These are phyloP conservation scores for Vickermania ingenoplastis DNA, from an alignment of 208 protist species.

Conservation along the genomic window DNA sequence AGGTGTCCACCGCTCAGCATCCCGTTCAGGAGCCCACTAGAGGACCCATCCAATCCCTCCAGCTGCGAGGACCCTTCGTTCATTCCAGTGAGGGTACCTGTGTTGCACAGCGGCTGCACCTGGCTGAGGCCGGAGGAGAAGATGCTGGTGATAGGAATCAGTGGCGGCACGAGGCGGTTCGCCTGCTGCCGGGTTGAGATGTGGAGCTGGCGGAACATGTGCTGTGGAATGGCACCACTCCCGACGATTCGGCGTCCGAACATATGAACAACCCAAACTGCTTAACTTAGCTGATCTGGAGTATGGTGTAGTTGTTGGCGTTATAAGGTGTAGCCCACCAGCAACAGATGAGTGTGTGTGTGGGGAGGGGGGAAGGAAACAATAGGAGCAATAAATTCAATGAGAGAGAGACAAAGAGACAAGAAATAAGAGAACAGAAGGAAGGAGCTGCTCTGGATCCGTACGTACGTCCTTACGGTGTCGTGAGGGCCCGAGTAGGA, in stretches of 20 bases:
- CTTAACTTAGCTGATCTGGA: too few relatives aligned
- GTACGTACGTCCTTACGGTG: background rate
- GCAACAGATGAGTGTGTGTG: background rate
- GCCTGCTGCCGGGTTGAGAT: slow-evolving; percentile 73
- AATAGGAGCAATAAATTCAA: background rate
- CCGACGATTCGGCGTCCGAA: slow-evolving; percentile 74
- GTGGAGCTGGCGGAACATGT: slow-evolving; percentile 64
- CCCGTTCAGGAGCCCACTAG: background rate
- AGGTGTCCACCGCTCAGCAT: background rate
- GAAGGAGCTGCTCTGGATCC: background rate
- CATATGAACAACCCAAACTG: slow-evolving; percentile 41
- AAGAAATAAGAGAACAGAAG: slow-evolving; percentile 10
- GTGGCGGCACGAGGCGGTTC: slow-evolving; percentile 57
- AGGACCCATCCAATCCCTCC: background rate
- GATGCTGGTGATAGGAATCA: slow-evolving; percentile 37
- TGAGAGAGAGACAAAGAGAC: too few relatives aligned
- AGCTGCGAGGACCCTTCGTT: background rate
- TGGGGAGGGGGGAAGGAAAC: slow-evolving; percentile 1
- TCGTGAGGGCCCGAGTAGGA: background rate
- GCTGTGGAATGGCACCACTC: slow-evolving; percentile 61
- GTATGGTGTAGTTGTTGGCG: too few relatives aligned
- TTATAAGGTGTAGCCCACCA: too few relatives aligned
- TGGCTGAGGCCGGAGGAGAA: slow-evolving; percentile 22
- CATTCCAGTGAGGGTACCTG: background rate
- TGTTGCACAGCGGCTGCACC: background rate